Evolutionary conservation across 2,329 filamentous ascomycete species (phyloP), one percentile per base, ranked within the genome.

Genomic region (Penicillium sp.): DNA sequence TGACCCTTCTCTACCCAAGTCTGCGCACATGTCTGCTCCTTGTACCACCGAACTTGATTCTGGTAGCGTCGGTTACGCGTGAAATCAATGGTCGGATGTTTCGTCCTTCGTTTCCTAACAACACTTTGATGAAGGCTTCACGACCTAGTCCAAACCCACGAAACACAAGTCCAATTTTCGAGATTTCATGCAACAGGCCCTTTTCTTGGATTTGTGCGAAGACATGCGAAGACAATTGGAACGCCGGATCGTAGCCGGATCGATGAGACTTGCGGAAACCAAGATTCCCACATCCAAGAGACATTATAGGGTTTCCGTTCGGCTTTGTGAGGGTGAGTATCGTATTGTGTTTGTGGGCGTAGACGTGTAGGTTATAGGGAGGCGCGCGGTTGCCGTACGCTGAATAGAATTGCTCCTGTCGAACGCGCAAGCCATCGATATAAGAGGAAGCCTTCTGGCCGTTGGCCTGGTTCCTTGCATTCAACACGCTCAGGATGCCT

Each of bases 1-100:
- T 52, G 47, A 53, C 54, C 52, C 16, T 30, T 50, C 18, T 57
- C 66, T 65, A 88, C 74, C 85, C 84, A 78, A 97, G 76, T 78
- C 94, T 88, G 75, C 92, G 92, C 40, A 86, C 88, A 71, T 87
- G 90, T 73, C 83, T 83, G 78, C 91, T 93, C 74, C 92, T 89
- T 40, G 89, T 90, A 69, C 94, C 95, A 76, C 92, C 94, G 80
- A 97, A 96, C 80, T 99, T 99, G 74, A 97, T 75, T 67, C 88
- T 88, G 55, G 93, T 97, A 42, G 85, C 81, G 76, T 99, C 94
- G 30, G 89, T 86, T 60, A 99, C 88, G 65, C 86, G 86, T 43
- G 84, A 79, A 63, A 99, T 89, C 77, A 89, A 85, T 30, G 82
- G 78, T 64, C 91, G 83, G 63, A 97, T 75, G 65, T 85, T 72